Evolutionary conservation across 2,329 filamentous ascomycete genomes (phyloP).

Genomic region (Colletotrichum higginsianum): DNA sequence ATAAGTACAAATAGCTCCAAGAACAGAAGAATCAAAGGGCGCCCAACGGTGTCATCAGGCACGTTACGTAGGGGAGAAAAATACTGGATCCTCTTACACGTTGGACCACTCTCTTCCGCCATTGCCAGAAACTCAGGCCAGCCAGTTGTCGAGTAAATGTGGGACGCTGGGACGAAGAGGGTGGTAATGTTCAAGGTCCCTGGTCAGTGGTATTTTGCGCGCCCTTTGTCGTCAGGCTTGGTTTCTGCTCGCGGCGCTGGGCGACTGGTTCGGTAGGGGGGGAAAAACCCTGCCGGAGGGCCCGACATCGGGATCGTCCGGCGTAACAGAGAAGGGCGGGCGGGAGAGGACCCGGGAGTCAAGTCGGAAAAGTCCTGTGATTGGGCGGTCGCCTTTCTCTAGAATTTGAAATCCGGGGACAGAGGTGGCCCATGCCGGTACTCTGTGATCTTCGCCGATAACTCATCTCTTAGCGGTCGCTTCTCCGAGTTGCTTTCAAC

Average conservation of each 20-base stretch:
- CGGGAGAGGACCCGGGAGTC: conserved; percentile 32
- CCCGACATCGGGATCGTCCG: conserved; percentile 43
- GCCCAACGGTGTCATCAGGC: conserved; percentile 23
- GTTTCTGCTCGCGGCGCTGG: background rate
- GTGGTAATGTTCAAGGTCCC: conserved; percentile 32
- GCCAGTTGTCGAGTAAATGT: conserved; percentile 36
- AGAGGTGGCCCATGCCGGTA: background rate
- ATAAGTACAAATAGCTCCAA: background rate
- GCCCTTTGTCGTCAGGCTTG: conserved; percentile 36
- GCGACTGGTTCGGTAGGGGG: conserved; percentile 28
- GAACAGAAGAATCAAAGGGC: conserved; percentile 6
- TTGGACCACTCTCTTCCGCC: conserved; percentile 41
- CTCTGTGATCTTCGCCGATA: conserved; percentile 13
- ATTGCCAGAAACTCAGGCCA: conserved; percentile 39
- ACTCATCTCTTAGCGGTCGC: background rate
- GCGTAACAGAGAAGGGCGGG: conserved; percentile 6
- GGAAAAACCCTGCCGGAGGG: conserved; percentile 30
- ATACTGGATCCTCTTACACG: conserved; percentile 43
- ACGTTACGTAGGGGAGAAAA: conserved; percentile 36
- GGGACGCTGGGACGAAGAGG: conserved; percentile 32
- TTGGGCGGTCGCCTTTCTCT: conserved; percentile 9
- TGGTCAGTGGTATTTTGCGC: conserved; percentile 21
- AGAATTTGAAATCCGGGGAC: conserved; percentile 38
- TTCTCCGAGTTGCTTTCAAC: background rate
- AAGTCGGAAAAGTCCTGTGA: conserved; percentile 19